Base-by-base conservation (phyloP, 345 rosid genomes). In the Murraya koenigii region DNA sequence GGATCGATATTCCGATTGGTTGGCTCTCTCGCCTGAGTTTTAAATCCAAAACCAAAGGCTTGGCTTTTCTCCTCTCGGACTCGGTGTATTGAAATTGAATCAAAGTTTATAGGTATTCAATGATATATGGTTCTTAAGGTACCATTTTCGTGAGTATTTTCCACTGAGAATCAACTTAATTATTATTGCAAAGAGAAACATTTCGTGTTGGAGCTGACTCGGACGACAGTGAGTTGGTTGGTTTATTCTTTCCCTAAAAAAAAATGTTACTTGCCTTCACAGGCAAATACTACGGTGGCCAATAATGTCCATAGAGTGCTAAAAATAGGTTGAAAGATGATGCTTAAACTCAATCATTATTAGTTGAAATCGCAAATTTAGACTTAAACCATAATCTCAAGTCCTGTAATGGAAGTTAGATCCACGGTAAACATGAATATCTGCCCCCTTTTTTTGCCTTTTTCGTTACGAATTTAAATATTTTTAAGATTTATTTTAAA, bases 161-260 rank as follows among this genome's bases (percentile, higher is more conserved):
- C 25, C 13, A 22, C 44, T 0, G 6, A 28, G 38, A 5, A 26
- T n/a, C 28, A 26, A 22, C 8, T 4, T 26, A n/a, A n/a, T n/a
- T n/a, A 26, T 15, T 28, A 49, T 22, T 55, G 60, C 28, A 56
- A 41, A 71, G 23, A 23, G n/a, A 56, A 36, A n/a, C 41, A 52
- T 30, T n/a, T 11, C 23, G 62, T 11, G 75, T 58, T 56, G 75
- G 75, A 35, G 75, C 47, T 72, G 75, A 72, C 65, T 72, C 15
- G 20, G 65, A n/a, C 47, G 15, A n/a, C 64, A 58, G 63, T 71
- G 13, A 23, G 7, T 39, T 55, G 10, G 55, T 23, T 32, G 10
- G 32, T 55, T 35, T 28, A 49, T 28, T 33, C 8, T 71, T 54
- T n/a, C 30, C 23, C 28, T 4, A 28, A 22, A 44, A 44, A 39